Evolutionary conservation across 225 moss, liverwort and hornwort genomes (phyloP).

Genomic region (Physcomitrium patens): DNA sequence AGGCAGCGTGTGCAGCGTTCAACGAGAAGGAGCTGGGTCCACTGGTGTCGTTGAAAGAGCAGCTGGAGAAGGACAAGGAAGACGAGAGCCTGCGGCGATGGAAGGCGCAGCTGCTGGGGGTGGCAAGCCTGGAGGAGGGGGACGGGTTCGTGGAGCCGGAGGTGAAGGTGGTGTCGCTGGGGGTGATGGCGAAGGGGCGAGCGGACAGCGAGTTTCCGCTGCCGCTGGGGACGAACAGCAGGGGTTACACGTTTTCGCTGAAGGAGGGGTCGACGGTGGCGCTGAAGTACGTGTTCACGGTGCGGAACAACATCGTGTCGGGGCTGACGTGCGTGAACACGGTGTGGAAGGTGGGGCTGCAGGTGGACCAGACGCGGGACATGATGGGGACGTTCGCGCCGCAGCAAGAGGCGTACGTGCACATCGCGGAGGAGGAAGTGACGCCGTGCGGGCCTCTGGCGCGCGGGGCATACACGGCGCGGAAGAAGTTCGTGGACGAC

Average conservation of each 20-base stretch:
- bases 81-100: conserved; percentile 92
- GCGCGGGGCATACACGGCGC: conserved; percentile 87
- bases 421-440: conserved; percentile 84
- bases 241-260: conserved; percentile 77
- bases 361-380: conserved; percentile 85
- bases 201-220: conserved; percentile 66
- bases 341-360: conserved; percentile 87
- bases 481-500: conserved; percentile 89
- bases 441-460: conserved; percentile 92
- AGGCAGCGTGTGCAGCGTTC: conserved; percentile 38
- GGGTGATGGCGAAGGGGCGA: conserved; percentile 73
- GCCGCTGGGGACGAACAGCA: conserved; percentile 66
- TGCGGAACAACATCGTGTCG: conserved; percentile 86
- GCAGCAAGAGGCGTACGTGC: conserved; percentile 77
- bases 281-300: conserved; percentile 80
- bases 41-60: conserved; percentile 55
- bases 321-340: conserved; percentile 89
- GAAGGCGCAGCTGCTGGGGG: conserved; percentile 92
- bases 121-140: conserved; percentile 68
- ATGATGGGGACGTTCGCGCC: conserved; percentile 98
- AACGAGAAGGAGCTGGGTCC: conserved; percentile 56
- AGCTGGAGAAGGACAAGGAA: conserved; percentile 80
- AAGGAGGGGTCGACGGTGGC: conserved; percentile 78
- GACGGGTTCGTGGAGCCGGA: conserved; percentile 80
- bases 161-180: conserved; percentile 74